A percentile compares a stretch with the other conserved stretches of the same genome.
Conservation (phyloP, 2,329 filamentous ascomycete genomes). For the Escovopsis weberi region DNA sequence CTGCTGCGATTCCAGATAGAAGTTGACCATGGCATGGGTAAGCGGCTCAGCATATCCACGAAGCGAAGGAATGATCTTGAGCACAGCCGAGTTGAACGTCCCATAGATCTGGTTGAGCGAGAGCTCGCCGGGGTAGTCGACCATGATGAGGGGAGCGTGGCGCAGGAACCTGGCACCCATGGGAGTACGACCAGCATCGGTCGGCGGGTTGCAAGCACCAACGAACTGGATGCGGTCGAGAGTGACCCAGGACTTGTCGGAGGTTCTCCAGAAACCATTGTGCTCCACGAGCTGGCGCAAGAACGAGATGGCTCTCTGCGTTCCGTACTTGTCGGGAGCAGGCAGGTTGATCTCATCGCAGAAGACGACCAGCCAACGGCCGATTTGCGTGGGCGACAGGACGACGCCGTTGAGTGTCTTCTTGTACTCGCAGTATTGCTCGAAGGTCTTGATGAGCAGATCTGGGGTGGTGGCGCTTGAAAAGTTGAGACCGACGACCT, state of each 20-base stretch:
- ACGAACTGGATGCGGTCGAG: conserved; percentile 98
- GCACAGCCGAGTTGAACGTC: conserved; percentile 88
- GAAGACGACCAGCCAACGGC: conserved; percentile 95
- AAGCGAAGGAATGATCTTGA: conserved; percentile 93
- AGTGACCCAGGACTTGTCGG: conserved; percentile 95
- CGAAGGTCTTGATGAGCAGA: conserved; percentile 95
- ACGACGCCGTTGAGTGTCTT: conserved; percentile 95
- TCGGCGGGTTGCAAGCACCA: conserved; percentile 94
- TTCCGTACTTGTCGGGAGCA: conserved; percentile 93
- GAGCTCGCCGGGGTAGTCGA: conserved; percentile 92
- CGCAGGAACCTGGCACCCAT: conserved; percentile 88
- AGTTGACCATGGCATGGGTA: conserved; percentile 93
- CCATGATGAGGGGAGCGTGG: conserved; percentile 98
- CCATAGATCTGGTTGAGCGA: conserved; percentile 96
- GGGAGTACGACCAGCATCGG: conserved; percentile 89
- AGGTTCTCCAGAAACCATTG: conserved; percentile 97
- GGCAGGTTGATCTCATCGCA: conserved; percentile 99
- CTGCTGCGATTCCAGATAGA: conserved; percentile 89
- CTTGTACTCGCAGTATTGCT: conserved; percentile 99
- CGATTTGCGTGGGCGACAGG: conserved; percentile 90
- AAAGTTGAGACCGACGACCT: conserved; percentile 97
- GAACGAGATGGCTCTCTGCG: conserved; percentile 94
- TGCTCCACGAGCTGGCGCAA: conserved; percentile 94
- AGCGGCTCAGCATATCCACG: conserved; percentile 88
- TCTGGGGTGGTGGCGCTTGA: conserved; percentile 97